These are phyloP conservation scores for Melaleuca quinquenervia DNA, from an alignment of 345 rosid genomes.

Conservation along the genomic window DNA sequence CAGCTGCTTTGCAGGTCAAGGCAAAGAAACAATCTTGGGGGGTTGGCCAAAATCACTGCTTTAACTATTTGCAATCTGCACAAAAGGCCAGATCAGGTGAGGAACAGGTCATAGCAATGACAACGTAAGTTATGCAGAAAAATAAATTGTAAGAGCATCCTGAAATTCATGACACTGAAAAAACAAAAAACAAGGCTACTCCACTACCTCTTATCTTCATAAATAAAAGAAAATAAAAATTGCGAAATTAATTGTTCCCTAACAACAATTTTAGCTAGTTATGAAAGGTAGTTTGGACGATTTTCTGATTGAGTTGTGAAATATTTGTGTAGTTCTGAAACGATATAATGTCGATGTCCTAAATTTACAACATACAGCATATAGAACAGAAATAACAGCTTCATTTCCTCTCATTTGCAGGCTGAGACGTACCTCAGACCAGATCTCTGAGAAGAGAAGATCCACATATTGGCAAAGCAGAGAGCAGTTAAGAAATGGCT, in stretches of 20 bases:
- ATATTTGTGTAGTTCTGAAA: neutral
- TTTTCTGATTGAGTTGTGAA: neutral
- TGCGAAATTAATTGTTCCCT: neutral
- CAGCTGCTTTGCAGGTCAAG: neutral
- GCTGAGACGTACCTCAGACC: too few species aligned
- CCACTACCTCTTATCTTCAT: neutral
- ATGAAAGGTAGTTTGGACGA: neutral
- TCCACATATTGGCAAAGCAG: too few species aligned
- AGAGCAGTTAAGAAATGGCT: too few species aligned
- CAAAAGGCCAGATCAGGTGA: neutral
- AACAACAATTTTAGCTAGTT: neutral
- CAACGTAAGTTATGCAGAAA: neutral
- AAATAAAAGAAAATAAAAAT: neutral
- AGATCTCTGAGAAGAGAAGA: too few species aligned
- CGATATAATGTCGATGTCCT: neutral
- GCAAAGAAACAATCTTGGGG: neutral
- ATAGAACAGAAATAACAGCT: too few species aligned
- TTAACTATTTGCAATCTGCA: neutral
- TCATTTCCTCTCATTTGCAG: too few species aligned
- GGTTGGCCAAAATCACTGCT: neutral
- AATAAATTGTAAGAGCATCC: neutral
- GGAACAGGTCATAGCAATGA: neutral
- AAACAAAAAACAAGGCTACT: neutral
- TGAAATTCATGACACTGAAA: neutral
- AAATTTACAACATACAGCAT: neutral